phyloP scores from a whole-genome alignment of 1,139 yeast genomes.

The Saccharomyces hybrid region DNA sequence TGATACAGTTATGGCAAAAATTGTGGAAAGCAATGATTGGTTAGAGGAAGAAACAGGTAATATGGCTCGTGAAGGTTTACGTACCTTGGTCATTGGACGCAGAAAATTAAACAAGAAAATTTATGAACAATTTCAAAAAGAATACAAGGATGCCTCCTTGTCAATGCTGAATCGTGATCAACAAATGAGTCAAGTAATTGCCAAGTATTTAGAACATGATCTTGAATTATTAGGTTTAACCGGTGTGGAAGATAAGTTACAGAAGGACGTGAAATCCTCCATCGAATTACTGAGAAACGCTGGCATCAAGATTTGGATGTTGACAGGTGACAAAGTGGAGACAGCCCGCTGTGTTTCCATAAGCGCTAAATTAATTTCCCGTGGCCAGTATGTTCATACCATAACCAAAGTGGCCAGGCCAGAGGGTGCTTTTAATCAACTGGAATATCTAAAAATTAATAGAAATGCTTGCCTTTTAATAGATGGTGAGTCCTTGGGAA shows the following conservation, averaged over 20 bases:
- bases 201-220: constrained; percentile 69
- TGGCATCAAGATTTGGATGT: constrained; percentile 97
- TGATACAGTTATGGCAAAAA: constrained; percentile 85
- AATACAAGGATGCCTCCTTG: constrained; percentile 65
- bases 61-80: constrained; percentile 96
- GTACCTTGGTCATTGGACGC: constrained; percentile 89
- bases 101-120: constrained; percentile 51
- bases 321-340: constrained; percentile 98
- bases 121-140: constrained; percentile 56
- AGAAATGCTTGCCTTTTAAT: constrained; percentile 74
- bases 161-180: constrained; percentile 75
- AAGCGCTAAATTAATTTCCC: constrained; percentile 80
- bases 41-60: constrained; percentile 94
- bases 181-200: constrained; percentile 60
- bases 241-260: constrained; percentile 95
- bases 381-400: constrained; percentile 91
- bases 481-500: constrained; percentile 85
- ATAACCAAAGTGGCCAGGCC: constrained; percentile 57
- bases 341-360: constrained; percentile 97
- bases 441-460: constrained; percentile 63
- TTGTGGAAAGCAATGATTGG: constrained; percentile 89
- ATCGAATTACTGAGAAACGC: constrained; percentile 91
- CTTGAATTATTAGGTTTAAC: constrained; percentile 85
- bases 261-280: constrained; percentile 82
- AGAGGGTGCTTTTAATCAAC: constrained; percentile 61